These are phyloP conservation scores for Prunus mira DNA, from an alignment of 306 rosid genomes.

Conservation along the genomic window DNA sequence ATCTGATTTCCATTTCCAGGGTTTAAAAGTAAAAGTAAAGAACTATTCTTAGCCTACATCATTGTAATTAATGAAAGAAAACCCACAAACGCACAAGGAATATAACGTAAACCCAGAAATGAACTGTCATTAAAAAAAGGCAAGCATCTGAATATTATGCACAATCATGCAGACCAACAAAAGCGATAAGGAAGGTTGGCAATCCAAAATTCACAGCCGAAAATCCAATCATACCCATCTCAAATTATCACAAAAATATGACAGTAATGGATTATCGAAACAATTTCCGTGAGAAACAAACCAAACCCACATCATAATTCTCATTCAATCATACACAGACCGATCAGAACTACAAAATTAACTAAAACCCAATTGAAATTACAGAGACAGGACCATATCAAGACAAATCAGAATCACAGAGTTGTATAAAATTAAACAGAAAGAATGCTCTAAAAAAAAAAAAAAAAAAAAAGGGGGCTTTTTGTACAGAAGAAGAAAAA, in stretches of 20 bases:
- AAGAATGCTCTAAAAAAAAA: conserved; percentile 5
- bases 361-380: neutral
- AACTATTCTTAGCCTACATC: neutral
- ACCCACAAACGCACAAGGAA: neutral
- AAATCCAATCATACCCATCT: neutral
- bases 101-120: neutral
- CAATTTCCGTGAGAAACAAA: neutral
- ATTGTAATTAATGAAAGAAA: neutral
- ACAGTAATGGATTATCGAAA: neutral
- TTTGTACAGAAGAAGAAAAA: neutral
- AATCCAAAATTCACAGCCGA: neutral
- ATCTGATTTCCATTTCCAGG: neutral
- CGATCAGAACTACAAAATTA: neutral
- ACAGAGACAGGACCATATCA: neutral
- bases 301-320: neutral
- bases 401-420: neutral
- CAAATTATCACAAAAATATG: neutral
- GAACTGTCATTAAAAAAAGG: neutral
- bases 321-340: neutral
- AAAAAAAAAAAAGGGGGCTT: conserved; percentile 2
- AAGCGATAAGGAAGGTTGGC: neutral
- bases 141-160: neutral
- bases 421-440: neutral
- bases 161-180: neutral
- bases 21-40: neutral